These are phyloP conservation scores for Tricholoma saponaceum DNA, from an alignment of 768 basidiomycete species.

Conservation along the genomic window DNA sequence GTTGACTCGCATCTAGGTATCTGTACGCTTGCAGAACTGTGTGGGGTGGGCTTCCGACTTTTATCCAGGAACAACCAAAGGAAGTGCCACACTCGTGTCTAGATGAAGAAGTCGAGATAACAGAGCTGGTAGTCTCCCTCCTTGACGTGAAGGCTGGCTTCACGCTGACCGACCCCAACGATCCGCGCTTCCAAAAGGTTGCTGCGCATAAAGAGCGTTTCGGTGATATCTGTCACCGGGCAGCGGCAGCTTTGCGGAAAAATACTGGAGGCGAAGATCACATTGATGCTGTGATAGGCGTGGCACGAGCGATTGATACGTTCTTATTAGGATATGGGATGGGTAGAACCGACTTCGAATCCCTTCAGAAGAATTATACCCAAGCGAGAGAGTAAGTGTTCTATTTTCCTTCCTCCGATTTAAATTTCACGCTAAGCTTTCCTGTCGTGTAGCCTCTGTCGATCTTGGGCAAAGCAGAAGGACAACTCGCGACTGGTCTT, in stretches of 20 bases:
- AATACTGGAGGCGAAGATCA: constrained; percentile 72
- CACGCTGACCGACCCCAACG: constrained; percentile 64
- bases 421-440: not conserved
- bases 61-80: constrained; percentile 58
- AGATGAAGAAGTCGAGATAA: constrained; percentile 58
- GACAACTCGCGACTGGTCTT: constrained; percentile 72
- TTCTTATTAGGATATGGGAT: constrained; percentile 72
- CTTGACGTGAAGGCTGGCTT: constrained; percentile 74
- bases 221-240: constrained; percentile 63
- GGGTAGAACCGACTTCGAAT: constrained; percentile 52
- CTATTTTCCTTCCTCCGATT: not conserved
- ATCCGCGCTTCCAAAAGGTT: constrained; percentile 70
- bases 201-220: constrained; percentile 55
- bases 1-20: constrained; percentile 35
- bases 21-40: constrained; percentile 70
- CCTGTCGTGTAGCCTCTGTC: constrained; percentile 49
- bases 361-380: constrained; percentile 64
- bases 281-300: constrained; percentile 76
- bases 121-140: constrained; percentile 64
- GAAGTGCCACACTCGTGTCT: constrained; percentile 53
- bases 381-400: constrained; percentile 54
- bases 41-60: constrained; percentile 72
- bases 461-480: constrained; percentile 68
- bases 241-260: constrained; percentile 60
- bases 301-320: constrained; percentile 71